Evolutionary conservation across 257 asterid species (phyloP), one percentile per base, ranked within the genome.

Genomic region (Penstemon barbatus): DNA sequence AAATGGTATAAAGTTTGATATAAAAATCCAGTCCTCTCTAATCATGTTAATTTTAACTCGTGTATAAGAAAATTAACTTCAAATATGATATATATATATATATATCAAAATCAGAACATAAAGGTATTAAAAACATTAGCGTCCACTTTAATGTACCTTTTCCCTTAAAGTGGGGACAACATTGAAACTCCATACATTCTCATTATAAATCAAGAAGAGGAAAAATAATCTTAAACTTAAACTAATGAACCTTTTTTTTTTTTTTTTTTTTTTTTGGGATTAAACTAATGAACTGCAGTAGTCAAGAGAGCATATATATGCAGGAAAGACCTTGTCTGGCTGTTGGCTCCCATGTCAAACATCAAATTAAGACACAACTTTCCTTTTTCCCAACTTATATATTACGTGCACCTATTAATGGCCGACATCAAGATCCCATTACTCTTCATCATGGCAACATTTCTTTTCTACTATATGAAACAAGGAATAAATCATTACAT

Each of bases 301-400:
- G 0, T 0, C 51, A 15, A 15, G 18, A 15, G 18, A 15, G 18
- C 18, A 15, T 0, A 15, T 15, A 25, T 25, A 25, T 25, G 33
- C 33, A 25, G 33, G 33, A 25, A 25, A 25, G 33, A 60, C 63
- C 15, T 25, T 48, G 63, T 44, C 48, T 57, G 68, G 36, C 57
- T 53, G 45, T 9, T 63, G 51, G 4, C 51, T 46, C 51, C 51
- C 51, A 46, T 46, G 8, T 46, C 51, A 46, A 7, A 46, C 51
- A 46, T 46, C 51, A 46, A 46, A 46, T 25, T 25, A 25, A 57
- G 80, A 65, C 77, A 33, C 57, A 33, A 11, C 7, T 15, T 38
- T 36, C 11, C 57, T 71, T 25, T 25, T 56, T 65, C 4, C 11
- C 54, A 49, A 49, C 54, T 9, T 11, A 3, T 49, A 10, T 9